A percentile compares a stretch with the other conserved stretches of the same genome.
Evolutionary conservation across 495 filamentous ascomycete genomes (phyloP).

Genomic region (Lophium mytilinum): DNA sequence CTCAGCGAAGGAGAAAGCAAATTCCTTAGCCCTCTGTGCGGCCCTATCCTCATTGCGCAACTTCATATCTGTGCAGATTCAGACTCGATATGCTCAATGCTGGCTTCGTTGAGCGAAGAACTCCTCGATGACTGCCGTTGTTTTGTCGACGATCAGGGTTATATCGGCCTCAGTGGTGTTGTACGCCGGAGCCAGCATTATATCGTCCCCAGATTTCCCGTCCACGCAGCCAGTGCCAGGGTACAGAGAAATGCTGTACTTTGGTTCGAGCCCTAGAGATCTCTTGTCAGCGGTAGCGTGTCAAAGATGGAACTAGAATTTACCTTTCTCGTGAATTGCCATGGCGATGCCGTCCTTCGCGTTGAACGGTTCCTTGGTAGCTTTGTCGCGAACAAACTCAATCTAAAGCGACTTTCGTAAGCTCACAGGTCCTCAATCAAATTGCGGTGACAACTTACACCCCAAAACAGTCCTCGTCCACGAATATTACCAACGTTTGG

Average conservation of each 20-base stretch:
- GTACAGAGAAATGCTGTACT: slow-evolving; percentile 61
- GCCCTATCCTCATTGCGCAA: too few relatives aligned
- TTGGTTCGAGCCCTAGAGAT: slow-evolving; percentile 23
- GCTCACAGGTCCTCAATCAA: neutral
- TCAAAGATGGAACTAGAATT: slow-evolving; percentile 32
- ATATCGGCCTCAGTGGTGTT: slow-evolving; percentile 43
- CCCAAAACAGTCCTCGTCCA: slow-evolving; percentile 57
- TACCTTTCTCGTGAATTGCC: slow-evolving; percentile 32
- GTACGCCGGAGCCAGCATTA: slow-evolving; percentile 69
- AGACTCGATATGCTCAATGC: too few relatives aligned
- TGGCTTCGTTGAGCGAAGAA: slow-evolving; percentile 23
- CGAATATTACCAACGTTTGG: slow-evolving; percentile 58
- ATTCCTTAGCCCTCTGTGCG: too few relatives aligned
- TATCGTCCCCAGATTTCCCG: slow-evolving; percentile 62
- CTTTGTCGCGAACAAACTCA: slow-evolving; percentile 52
- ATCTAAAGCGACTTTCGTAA: slow-evolving; percentile 8
- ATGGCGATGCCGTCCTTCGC: slow-evolving; percentile 21
- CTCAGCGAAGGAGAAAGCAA: too few relatives aligned
- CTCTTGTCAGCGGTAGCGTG: neutral
- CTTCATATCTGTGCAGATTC: too few relatives aligned
- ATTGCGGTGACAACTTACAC: slow-evolving; percentile 27
- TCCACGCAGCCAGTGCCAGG: slow-evolving; percentile 60
- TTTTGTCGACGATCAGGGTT: slow-evolving; percentile 25
- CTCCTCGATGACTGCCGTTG: slow-evolving; percentile 25
- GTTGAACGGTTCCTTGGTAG: slow-evolving; percentile 47